These are phyloP conservation scores for Sindora glabra DNA, from an alignment of 306 rosid species.

Conservation along the genomic window DNA sequence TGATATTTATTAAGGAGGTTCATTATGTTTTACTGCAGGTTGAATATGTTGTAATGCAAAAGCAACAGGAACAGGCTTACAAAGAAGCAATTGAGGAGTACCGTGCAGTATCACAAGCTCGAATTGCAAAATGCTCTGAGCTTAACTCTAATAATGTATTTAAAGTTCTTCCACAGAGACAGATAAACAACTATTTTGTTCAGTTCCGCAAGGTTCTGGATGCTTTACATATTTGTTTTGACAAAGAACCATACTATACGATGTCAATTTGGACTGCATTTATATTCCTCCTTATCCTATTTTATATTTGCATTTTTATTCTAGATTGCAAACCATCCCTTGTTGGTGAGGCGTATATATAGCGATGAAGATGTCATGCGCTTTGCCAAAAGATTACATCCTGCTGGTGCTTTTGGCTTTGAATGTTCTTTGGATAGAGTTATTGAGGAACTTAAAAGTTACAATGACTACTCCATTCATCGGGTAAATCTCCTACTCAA, in stretches of 20 bases:
- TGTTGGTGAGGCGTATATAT: slow-evolving; percentile 81
- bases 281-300: neutral
- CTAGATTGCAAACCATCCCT: slow-evolving; percentile 96
- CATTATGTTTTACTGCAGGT: slow-evolving; percentile 48
- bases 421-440: slow-evolving; percentile 91
- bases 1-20: neutral
- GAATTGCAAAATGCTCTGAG: slow-evolving; percentile 43
- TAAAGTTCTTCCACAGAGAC: slow-evolving; percentile 64
- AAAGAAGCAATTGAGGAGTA: slow-evolving; percentile 89
- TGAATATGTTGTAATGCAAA: slow-evolving; percentile 77
- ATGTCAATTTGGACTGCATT: neutral
- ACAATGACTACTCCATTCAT: slow-evolving; percentile 83
- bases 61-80: slow-evolving; percentile 68
- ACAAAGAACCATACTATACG: neutral
- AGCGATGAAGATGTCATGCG: slow-evolving; percentile 79
- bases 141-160: slow-evolving; percentile 27
- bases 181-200: slow-evolving; percentile 88
- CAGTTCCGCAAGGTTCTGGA: slow-evolving; percentile 86
- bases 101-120: slow-evolving; percentile 78
- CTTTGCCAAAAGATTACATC: slow-evolving; percentile 75
- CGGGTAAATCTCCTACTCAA: slow-evolving; percentile 44
- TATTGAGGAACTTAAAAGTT: slow-evolving; percentile 69
- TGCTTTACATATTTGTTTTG: slow-evolving; percentile 8
- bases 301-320: slow-evolving; percentile 8
- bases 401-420: slow-evolving; percentile 86